These are phyloP conservation scores for Tulasnella sp. DNA, from an alignment of 768 basidiomycete species.

Conservation along the genomic window DNA sequence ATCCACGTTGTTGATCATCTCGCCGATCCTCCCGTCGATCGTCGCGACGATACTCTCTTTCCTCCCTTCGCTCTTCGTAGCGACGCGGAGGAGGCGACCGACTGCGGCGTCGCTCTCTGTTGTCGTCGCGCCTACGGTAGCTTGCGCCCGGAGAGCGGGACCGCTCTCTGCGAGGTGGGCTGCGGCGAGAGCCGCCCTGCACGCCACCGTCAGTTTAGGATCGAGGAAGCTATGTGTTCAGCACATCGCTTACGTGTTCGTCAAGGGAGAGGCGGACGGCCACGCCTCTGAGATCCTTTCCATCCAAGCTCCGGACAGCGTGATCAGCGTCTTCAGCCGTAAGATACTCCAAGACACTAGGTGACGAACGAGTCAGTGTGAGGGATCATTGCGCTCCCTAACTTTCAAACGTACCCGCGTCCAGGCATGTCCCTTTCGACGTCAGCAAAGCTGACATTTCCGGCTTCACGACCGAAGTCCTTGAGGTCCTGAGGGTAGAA, in stretches of 20 bases:
- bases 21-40: constrained; percentile 74
- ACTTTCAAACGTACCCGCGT: constrained; percentile 63
- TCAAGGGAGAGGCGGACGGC: constrained; percentile 67
- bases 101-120: constrained; percentile 46
- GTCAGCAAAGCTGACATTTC: constrained; percentile 90
- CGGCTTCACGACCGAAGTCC: constrained; percentile 93
- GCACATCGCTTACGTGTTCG: constrained; percentile 38
- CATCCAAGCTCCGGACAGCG: constrained; percentile 82
- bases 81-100: constrained; percentile 44
- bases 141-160: constrained; percentile 60
- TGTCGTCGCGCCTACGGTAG: constrained; percentile 55
- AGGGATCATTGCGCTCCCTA: background rate
- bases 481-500: constrained; percentile 66
- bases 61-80: constrained; percentile 65
- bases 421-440: constrained; percentile 82
- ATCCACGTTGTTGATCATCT: constrained; percentile 49
- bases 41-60: constrained; percentile 66
- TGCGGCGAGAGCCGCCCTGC: constrained; percentile 29
- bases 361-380: background rate
- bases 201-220: constrained; percentile 24
- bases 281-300: constrained; percentile 81
- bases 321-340: constrained; percentile 87
- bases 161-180: constrained; percentile 60
- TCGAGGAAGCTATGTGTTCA: constrained; percentile 40
- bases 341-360: constrained; percentile 85